Base-by-base conservation (phyloP, 2,329 filamentous ascomycete genomes). In the Thelonectria discophora region DNA sequence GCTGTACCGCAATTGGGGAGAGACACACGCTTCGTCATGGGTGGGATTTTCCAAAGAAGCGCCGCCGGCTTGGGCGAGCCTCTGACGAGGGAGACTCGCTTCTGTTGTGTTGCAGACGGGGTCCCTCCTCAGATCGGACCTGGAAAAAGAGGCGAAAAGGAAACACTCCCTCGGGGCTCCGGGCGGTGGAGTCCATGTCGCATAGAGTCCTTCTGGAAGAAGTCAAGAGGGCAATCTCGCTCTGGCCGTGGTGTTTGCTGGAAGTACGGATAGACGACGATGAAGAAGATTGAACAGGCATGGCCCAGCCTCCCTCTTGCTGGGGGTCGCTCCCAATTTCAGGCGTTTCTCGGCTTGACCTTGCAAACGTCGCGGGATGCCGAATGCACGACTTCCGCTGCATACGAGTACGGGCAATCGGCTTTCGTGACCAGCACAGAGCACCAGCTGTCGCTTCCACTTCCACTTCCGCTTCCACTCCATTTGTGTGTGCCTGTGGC, bases 141-240 rank as follows among this genome's bases (percentile, higher is more conserved):
- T 34, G 32, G 12, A 34, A 20, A 52, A n/a, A n/a, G n/a, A n/a
- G n/a, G n/a, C n/a, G n/a, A 21, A 7, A 17, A 18, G 7, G 24
- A 24, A 24, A 24, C 24, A 24, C 24, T 24, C 24, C 24, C 30
- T 51, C 58, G 27, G 40, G 42, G 58, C 51, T 47, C 46, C 53
- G 53, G 40, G 52, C 47, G 40, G 48, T 40, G 30, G 52, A 55
- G 58, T 51, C 17, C n/a, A n/a, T n/a, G 46, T 39, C 34, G 2
- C 34, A 49, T 56, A 45, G 53, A 42, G 43, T 32, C 37, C 37
- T 56, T 56, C 53, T 56, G 45, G 53, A 56, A 56, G 18, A 48
- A 46, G 42, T 18, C 17, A 30, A 32, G 24, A 34, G 20, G 17
- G 34, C 43, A 55, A 52, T 43, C 21, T 52, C 34, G 53, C 32